These are phyloP conservation scores for Evernia prunastri DNA, from an alignment of 495 filamentous ascomycete genomes.

Conservation along the genomic window DNA sequence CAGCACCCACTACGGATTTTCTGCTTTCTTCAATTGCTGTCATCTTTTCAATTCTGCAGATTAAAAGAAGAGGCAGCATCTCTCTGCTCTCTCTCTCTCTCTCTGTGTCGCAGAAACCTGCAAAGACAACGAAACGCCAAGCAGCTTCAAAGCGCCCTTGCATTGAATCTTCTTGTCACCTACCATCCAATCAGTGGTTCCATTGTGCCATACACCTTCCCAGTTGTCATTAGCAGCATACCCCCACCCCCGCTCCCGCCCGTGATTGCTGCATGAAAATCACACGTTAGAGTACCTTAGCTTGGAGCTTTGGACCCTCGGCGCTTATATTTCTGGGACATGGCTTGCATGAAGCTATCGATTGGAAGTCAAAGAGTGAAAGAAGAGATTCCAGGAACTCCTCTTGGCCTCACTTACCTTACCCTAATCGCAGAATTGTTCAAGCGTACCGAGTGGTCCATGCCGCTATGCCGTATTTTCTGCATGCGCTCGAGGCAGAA, in stretches of 20 bases:
- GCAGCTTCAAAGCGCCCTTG: slow-evolving; percentile 1
- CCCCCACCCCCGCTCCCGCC: slow-evolving; percentile 19
- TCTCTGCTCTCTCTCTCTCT: not conserved
- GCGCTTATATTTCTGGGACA: slow-evolving; percentile 12
- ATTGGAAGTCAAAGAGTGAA: too few relatives aligned
- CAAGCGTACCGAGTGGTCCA: not conserved
- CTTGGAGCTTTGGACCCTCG: slow-evolving; percentile 1
- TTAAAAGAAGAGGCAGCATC: too few relatives aligned
- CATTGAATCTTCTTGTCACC: not conserved
- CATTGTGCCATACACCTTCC: not conserved
- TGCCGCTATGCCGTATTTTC: not conserved
- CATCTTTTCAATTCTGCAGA: too few relatives aligned
- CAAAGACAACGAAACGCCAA: not conserved
- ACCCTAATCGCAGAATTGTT: not conserved
- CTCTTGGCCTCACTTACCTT: too few relatives aligned
- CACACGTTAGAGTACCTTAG: slow-evolving; percentile 8
- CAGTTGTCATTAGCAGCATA: not conserved
- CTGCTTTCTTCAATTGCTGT: not conserved
- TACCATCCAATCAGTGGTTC: not conserved
- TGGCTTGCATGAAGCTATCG: slow-evolving; percentile 11
- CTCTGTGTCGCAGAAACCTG: not conserved
- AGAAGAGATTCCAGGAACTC: not conserved
- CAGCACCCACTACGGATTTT: not conserved
- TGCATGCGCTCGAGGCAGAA: slow-evolving; percentile 1
- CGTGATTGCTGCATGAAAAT: slow-evolving; percentile 23